phyloP scores from a whole-genome alignment of 2,329 filamentous ascomycete species.

The Didymella arachidicola region DNA sequence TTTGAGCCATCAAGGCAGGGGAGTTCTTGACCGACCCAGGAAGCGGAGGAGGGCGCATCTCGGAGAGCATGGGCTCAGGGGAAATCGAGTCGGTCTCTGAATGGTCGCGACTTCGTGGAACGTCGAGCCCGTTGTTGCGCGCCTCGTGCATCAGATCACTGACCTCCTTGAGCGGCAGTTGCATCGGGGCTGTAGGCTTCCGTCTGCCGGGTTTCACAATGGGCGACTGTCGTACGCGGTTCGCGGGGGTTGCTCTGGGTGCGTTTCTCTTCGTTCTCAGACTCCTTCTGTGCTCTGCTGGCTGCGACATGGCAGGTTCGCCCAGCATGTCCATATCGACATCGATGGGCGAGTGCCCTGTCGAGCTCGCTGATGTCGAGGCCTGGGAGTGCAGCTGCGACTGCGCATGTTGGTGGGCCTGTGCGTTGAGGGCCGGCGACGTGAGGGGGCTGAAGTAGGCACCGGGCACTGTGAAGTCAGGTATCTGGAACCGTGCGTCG shows the following conservation, averaged over 20 bases:
- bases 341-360: conserved; percentile 59
- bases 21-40: conserved; percentile 71
- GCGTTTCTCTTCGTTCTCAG: conserved; percentile 55
- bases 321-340: conserved; percentile 56
- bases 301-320: conserved; percentile 43
- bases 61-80: conserved; percentile 57
- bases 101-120: conserved; percentile 45
- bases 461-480: conserved; percentile 68
- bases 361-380: conserved; percentile 59
- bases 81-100: conserved; percentile 60
- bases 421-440: conserved; percentile 79
- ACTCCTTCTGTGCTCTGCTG: conserved; percentile 54
- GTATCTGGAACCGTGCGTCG: conserved; percentile 69
- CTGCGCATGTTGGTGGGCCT: conserved; percentile 56
- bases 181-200: conserved; percentile 54
- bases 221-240: conserved; percentile 72
- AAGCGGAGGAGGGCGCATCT: conserved; percentile 68
- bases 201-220: conserved; percentile 70
- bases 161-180: conserved; percentile 57
- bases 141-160: conserved; percentile 52
- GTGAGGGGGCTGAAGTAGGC: conserved; percentile 85
- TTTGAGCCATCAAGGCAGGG: conserved; percentile 67
- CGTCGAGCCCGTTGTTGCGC: conserved; percentile 37
- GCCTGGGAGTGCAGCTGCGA: conserved; percentile 48
- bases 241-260: conserved; percentile 57